phyloP scores from a whole-genome alignment of 352 stramenopile genomes.

The Stramenopiles sp. region DNA sequence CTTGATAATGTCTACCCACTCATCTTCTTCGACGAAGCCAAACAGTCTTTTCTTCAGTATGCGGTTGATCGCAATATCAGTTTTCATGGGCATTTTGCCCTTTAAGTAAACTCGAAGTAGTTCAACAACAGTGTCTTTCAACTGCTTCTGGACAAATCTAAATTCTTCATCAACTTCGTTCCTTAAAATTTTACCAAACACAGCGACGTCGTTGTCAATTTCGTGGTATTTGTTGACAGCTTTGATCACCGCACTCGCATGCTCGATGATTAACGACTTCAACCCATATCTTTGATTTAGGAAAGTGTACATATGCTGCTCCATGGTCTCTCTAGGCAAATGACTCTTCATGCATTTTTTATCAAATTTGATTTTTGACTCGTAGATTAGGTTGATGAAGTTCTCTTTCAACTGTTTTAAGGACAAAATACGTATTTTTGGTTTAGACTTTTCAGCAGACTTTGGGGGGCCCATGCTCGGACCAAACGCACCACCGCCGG shows the following conservation, averaged over 20 bases:
- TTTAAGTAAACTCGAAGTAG: slow-evolving; percentile 45
- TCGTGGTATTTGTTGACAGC: slow-evolving; percentile 15
- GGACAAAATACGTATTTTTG: slow-evolving; percentile 4
- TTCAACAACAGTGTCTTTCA: slow-evolving; percentile 45
- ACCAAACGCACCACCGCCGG: neutral
- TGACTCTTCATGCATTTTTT: slow-evolving; percentile 27
- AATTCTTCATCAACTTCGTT: slow-evolving; percentile 60
- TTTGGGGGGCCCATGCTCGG: neutral
- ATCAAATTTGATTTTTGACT: slow-evolving; percentile 47
- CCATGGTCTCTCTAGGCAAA: slow-evolving; percentile 47
- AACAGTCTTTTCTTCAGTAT: slow-evolving; percentile 33
- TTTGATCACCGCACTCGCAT: slow-evolving; percentile 54
- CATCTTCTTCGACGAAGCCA: slow-evolving; percentile 33
- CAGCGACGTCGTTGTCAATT: slow-evolving; percentile 41
- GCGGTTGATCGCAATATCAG: slow-evolving; percentile 32
- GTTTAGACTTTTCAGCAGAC: neutral
- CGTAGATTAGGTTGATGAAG: slow-evolving; percentile 42
- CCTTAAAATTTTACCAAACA: slow-evolving; percentile 46
- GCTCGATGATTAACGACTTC: slow-evolving; percentile 43
- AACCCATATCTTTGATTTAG: slow-evolving; percentile 59
- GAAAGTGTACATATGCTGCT: slow-evolving; percentile 67
- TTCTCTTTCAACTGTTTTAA: slow-evolving; percentile 47
- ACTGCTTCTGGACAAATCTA: slow-evolving; percentile 42
- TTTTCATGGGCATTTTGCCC: slow-evolving; percentile 40
- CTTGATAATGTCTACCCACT: slow-evolving; percentile 43